phyloP scores from a whole-genome alignment of 2,329 filamentous ascomycete genomes.

The Dactylellina haptotyla region DNA sequence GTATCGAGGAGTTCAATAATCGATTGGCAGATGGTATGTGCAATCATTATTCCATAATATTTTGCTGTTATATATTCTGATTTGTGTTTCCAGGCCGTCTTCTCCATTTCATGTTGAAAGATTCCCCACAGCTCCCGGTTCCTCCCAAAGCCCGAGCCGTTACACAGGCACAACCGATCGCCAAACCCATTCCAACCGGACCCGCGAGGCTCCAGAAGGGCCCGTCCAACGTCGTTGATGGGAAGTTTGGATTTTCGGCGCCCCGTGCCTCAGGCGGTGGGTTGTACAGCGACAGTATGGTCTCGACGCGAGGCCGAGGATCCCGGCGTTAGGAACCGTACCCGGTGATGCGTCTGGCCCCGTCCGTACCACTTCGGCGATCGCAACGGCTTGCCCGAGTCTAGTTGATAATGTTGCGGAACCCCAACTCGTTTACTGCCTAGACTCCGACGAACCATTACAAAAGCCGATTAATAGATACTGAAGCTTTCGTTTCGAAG shows the following conservation, averaged over 20 bases:
- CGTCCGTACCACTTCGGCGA: neutral
- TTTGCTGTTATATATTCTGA: constrained; percentile 42
- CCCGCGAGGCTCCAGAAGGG: constrained; percentile 49
- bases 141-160: constrained; percentile 19
- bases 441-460: too few species aligned
- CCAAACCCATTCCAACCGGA: constrained; percentile 39
- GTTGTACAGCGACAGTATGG: constrained; percentile 42
- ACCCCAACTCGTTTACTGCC: too few species aligned
- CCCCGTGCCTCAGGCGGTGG: constrained; percentile 41
- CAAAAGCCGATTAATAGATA: too few species aligned
- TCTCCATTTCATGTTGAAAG: constrained; percentile 56
- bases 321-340: constrained; percentile 38
- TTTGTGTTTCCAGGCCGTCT: constrained; percentile 52
- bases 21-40: constrained; percentile 71
- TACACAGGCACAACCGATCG: constrained; percentile 28
- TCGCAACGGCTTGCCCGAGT: neutral
- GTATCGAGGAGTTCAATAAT: constrained; percentile 80
- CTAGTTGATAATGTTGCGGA: neutral
- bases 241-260: constrained; percentile 56
- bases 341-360: neutral
- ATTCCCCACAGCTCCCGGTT: constrained; percentile 54
- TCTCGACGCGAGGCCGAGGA: constrained; percentile 15
- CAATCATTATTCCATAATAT: constrained; percentile 12
- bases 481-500: too few species aligned
- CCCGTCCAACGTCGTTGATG: constrained; percentile 55